Evolutionary conservation across 257 asterid genomes (phyloP), one percentile per base, ranked within the genome.

Genomic region (Handroanthus guayacan): DNA sequence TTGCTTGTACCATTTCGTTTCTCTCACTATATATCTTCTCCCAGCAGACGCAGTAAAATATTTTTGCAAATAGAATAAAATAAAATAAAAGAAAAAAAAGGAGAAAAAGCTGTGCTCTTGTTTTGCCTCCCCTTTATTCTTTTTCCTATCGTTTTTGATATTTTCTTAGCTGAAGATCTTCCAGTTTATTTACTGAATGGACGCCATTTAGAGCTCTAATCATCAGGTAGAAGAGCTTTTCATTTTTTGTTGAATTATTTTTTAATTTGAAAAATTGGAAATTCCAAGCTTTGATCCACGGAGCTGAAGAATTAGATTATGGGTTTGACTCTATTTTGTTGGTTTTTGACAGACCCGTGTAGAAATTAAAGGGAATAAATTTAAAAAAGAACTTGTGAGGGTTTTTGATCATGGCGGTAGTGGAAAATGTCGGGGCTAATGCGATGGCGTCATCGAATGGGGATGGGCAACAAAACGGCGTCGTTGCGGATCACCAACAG

Each of bases 391-490:
- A 8, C 48, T 54, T 12, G 60, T 62, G 62, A 44, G 78, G 84
- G 80, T 76, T 79, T 71, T 62, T 44, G 83, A 86, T 83, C 90
- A 93, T 93, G 98, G 95, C 97, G 82, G 93, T 93, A 82, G 97
- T 89, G 86, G 98, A 93, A 48, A 89, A 86, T 87, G 92, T 85
- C 62, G 86, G 84, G 69, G 87, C 60, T 47, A 84, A 63, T 87
- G 82, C 85, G 74, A 69, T 82, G 77, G 80, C 87, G 74, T 72
- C 94, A 39, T 81, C 98, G 82, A 86, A 83, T 81, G 86, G 84
- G 81, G 86, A 87, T 8, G 91, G 81, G 67, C 79, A 64, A 55
- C 86, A 79, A 14, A 85, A 80, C 82, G 92, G 82, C 81, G 86
- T 12, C 74, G 90, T 69, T 4, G 82, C 67, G 69, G 87, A 77